phyloP scores from a whole-genome alignment of 805 yeast genomes.

The Starmerella scarabaei region DNA sequence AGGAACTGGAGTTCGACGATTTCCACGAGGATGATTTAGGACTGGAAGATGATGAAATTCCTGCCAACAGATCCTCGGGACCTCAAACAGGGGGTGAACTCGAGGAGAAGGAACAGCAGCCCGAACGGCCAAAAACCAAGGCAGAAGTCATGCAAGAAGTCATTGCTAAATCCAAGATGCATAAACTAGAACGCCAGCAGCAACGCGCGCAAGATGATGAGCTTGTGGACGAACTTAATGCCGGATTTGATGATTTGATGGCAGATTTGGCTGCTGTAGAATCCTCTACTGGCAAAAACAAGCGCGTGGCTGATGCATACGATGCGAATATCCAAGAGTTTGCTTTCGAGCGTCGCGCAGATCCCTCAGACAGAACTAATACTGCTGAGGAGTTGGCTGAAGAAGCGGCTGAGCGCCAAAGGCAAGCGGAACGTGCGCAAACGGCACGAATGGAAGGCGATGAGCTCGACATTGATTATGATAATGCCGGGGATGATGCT shows the following conservation, averaged over 20 bases:
- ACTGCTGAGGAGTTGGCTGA: constrained; percentile 32
- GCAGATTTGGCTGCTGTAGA: constrained; percentile 21
- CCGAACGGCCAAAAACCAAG: constrained; percentile 28
- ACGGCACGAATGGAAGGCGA: constrained; percentile 30
- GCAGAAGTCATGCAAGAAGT: constrained; percentile 35
- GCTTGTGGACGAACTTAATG: constrained; percentile 28
- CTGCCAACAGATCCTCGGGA: neutral
- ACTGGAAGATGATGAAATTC: constrained; percentile 26
- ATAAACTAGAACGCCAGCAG: constrained; percentile 32
- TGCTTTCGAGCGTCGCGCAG: constrained; percentile 32
- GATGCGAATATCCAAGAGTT: constrained; percentile 30
- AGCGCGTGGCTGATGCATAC: constrained; percentile 8
- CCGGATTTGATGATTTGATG: constrained; percentile 26
- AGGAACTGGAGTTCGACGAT: constrained; percentile 45
- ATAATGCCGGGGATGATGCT: constrained; percentile 31
- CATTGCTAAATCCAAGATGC: constrained; percentile 33
- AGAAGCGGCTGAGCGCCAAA: constrained; percentile 26
- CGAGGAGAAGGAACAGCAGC: constrained; percentile 26
- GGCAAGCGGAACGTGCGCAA: constrained; percentile 27
- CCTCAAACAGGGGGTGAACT: neutral
- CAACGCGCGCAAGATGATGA: constrained; percentile 29
- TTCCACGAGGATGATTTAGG: constrained; percentile 38
- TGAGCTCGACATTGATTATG: constrained; percentile 27
- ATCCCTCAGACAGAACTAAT: constrained; percentile 32
- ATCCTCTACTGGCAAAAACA: neutral